Base-by-base conservation (phyloP, 495 filamentous ascomycete species). In the Lophiotrema nucula region DNA sequence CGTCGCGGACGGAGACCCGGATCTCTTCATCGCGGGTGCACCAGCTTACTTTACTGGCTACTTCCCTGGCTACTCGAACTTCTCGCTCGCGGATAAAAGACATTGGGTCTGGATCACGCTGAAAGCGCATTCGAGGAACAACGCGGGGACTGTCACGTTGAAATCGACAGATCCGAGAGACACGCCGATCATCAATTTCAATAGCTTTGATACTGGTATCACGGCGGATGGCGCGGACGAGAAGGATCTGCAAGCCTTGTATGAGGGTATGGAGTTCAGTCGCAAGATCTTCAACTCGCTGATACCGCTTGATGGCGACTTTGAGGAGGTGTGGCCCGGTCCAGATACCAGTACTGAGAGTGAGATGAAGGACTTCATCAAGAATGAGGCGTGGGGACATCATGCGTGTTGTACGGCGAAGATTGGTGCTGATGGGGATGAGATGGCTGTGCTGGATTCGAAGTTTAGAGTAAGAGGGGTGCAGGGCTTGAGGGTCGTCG, bases 11-110 rank as follows among this genome's bases (percentile, higher is more conserved):
- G 68, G 70, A 22, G 69, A 76, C 56, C 71, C 62, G 35, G 83
- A 85, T 53, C 58, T 79, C 3, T 79, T 82, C 59, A 69, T 79
- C 28, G 79, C 78, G 54, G 79, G 81, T 43, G 77, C 74, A 4
- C 79, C 79, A 1, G 72, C 74, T 23, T 68, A 77, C 24, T 83
- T 83, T 72, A 73, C 70, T 52, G 79, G 77, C 46, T 82, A 81
- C 49, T 81, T 62, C 62, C 77, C 74, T 1, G 75, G 72, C 4
- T 81, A 39, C 60, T 63, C 49, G 41, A 55, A 43, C 49, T 67
- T 59, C 60, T 69, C 51, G 48, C 66, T 31, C 22, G 35, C 60
- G 27, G 48, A 73, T 41, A 61, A 73, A 43, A 66, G 74, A 43
- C 61, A 69, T 64, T 79, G 75, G 73, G 66, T 68, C 2, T 63